phyloP scores from a whole-genome alignment of 805 yeast genomes.

The Saccharomyces paradoxus region DNA sequence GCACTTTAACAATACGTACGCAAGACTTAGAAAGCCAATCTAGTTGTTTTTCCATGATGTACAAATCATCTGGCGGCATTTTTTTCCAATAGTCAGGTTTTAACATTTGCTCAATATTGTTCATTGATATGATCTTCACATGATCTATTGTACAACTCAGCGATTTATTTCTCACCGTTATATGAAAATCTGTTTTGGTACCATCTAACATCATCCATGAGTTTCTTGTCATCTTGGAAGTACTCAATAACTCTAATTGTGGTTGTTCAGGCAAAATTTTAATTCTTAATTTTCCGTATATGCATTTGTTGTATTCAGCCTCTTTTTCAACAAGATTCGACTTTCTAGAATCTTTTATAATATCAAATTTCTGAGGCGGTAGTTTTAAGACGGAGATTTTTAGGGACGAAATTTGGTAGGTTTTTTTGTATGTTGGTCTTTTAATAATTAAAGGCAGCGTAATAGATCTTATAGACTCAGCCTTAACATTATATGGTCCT shows the following conservation, averaged over 20 bases:
- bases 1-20: constrained; percentile 13
- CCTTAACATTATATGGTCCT: constrained; percentile 30
- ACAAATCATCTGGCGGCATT: constrained; percentile 22
- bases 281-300: constrained; percentile 5
- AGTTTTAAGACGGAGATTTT: constrained; percentile 20
- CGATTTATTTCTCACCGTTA: constrained; percentile 24
- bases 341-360: constrained; percentile 1
- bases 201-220: constrained; percentile 29
- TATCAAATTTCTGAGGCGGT: constrained; percentile 11
- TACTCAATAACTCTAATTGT: constrained; percentile 20
- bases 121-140: constrained; percentile 14
- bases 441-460: constrained; percentile 20
- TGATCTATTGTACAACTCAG: constrained; percentile 20
- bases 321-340: neutral
- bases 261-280: constrained; percentile 27
- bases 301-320: constrained; percentile 3
- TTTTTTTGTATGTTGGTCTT: constrained; percentile 10
- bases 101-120: constrained; percentile 20
- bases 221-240: constrained; percentile 18
- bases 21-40: constrained; percentile 17
- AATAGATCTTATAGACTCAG: constrained; percentile 34
- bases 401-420: constrained; percentile 11
- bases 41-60: constrained; percentile 20
- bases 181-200: constrained; percentile 14
- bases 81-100: constrained; percentile 26